Conservation (phyloP, 257 asterid species). For the Voacanga thouarsii region DNA sequence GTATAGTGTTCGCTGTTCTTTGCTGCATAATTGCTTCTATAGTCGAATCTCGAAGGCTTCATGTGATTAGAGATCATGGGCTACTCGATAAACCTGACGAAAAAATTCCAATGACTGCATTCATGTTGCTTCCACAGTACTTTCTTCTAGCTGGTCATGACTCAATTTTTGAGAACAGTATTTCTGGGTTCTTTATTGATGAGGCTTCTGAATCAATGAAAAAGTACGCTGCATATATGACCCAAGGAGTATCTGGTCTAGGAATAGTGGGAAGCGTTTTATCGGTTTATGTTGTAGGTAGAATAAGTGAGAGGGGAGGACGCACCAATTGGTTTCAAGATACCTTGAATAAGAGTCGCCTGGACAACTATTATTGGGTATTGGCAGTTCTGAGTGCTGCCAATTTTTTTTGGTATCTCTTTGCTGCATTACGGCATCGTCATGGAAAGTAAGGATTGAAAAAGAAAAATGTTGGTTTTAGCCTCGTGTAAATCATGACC, state of each 20-base stretch:
- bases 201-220: slow-evolving; percentile 34
- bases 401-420: slow-evolving; percentile 26
- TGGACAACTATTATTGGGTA: slow-evolving; percentile 58
- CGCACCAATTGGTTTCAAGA: slow-evolving; percentile 47
- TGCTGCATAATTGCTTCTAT: slow-evolving; percentile 52
- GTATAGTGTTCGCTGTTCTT: slow-evolving; percentile 40
- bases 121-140: slow-evolving; percentile 51
- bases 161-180: slow-evolving; percentile 26
- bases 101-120: slow-evolving; percentile 36
- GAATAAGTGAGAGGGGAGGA: slow-evolving; percentile 40
- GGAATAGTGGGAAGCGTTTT: slow-evolving; percentile 43
- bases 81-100: slow-evolving; percentile 34
- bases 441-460: no score
- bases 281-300: slow-evolving; percentile 44
- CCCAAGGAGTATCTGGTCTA: slow-evolving; percentile 34
- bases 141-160: slow-evolving; percentile 45
- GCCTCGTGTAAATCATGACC: background rate
- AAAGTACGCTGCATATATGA: slow-evolving; percentile 21
- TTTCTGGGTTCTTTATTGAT: slow-evolving; percentile 20
- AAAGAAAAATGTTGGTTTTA: background rate
- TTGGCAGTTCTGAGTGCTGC: slow-evolving; percentile 40
- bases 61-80: slow-evolving; percentile 24
- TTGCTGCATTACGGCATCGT: background rate
- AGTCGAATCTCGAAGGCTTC: slow-evolving; percentile 41
- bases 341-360: slow-evolving; percentile 47